A percentile compares a stretch with the other conserved stretches of the same genome.
These are phyloP conservation scores for Botryotinia calthae DNA, from an alignment of 2,329 filamentous ascomycete species.

Conservation along the genomic window DNA sequence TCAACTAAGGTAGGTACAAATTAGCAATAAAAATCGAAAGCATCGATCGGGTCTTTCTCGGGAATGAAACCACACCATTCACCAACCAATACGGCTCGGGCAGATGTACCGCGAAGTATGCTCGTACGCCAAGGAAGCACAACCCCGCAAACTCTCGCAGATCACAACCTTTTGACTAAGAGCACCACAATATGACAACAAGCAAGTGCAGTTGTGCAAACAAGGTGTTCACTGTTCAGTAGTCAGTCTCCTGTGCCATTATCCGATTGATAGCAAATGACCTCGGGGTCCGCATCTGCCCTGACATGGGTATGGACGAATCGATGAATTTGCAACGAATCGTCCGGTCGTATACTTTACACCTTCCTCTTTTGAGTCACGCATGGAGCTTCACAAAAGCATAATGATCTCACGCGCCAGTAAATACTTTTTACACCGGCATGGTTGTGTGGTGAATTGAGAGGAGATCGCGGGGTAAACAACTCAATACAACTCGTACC, in stretches of 20 bases:
- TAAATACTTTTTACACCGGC: background rate
- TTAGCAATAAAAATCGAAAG: background rate
- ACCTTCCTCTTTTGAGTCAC: background rate
- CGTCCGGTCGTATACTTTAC: background rate
- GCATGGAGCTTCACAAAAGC: background rate
- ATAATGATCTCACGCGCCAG: constrained; percentile 19
- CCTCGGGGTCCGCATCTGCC: background rate
- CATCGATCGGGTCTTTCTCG: background rate
- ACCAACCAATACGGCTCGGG: background rate
- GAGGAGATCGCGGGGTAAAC: constrained; percentile 17
- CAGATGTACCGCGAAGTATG: constrained; percentile 2
- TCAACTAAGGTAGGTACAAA: background rate
- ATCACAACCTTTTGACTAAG: background rate
- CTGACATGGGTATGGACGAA: background rate
- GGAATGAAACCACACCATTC: background rate
- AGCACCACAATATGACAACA: background rate
- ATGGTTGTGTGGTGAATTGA: constrained; percentile 2
- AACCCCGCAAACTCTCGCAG: constrained; percentile 2
- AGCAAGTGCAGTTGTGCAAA: background rate
- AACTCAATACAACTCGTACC: background rate
- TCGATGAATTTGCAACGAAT: background rate
- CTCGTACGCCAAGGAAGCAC: background rate
- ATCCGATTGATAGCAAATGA: constrained; percentile 1
- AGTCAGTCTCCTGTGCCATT: background rate
- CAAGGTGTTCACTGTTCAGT: background rate